Evolutionary conservation across 441 rosid genomes (phyloP).

Genomic region (Aleurites moluccanus): DNA sequence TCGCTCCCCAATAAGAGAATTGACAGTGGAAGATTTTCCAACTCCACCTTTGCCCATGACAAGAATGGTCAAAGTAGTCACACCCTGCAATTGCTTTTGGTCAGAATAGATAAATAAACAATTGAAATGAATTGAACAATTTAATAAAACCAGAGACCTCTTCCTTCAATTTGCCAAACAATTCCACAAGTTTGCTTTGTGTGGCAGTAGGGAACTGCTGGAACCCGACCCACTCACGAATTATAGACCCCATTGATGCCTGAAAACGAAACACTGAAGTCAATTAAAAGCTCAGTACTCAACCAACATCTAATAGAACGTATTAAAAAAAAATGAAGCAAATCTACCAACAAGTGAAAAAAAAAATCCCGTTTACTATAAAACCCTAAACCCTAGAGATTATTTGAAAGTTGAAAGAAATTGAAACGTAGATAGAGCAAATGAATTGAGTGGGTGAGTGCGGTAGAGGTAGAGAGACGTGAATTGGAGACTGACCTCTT

Average conservation of each 20-base stretch:
- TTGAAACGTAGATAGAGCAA: neutral
- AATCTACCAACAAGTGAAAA: neutral
- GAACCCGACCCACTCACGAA: conserved; percentile 90
- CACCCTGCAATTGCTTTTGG: conserved; percentile 48
- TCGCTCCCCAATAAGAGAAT: conserved; percentile 92
- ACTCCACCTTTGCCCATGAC: conserved; percentile 97
- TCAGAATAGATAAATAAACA: neutral
- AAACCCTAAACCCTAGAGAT: conserved; percentile 33
- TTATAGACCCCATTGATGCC: conserved; percentile 46
- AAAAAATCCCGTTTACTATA: neutral
- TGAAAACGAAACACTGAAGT: conserved; percentile 2
- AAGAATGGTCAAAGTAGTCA: conserved; percentile 74
- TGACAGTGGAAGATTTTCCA: conserved; percentile 97
- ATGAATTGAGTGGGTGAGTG: neutral
- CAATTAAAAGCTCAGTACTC: neutral
- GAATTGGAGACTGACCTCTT: neutral
- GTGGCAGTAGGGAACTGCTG: conserved; percentile 89
- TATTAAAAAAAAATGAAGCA: neutral
- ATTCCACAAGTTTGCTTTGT: conserved; percentile 67
- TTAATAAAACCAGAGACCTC: conserved; percentile 37
- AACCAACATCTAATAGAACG: neutral
- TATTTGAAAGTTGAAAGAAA: neutral
- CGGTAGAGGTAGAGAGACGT: no score
- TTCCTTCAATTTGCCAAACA: conserved; percentile 74
- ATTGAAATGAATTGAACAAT: neutral